Base-by-base conservation (phyloP, 208 protist species). In the Leishmania guyanensis region DNA sequence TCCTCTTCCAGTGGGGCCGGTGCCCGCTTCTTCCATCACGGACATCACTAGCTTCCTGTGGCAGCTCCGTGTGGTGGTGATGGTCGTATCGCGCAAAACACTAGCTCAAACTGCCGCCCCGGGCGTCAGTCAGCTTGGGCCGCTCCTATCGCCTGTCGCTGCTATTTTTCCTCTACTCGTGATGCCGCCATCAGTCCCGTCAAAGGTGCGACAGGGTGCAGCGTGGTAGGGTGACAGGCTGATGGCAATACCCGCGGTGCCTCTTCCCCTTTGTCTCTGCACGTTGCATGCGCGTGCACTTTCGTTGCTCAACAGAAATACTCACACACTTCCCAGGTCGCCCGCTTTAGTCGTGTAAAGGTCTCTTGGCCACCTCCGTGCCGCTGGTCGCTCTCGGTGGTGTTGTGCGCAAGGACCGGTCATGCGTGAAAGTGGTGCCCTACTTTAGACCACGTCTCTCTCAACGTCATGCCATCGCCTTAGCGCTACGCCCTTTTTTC, bases 11-110 rank as follows among this genome's bases (percentile, higher is more conserved):
- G 64, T 82, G 20, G 82, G 82, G 39, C 50, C 80, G 5, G 66
- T 86, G 12, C 82, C 82, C 6, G 58, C 82, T 2, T 79, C 82
- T 4, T 82, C 82, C 36, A 66, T 86, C 39, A 86, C 82, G 22
- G 82, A 86, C 62, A 70, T 86, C 14, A 82, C 82, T 8, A 86
- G 64, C 29, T 82, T 86, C 39, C 29, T 86, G 73, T 86, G 82
- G 84, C 79, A 84, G 62, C 77, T 83, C 62, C 84, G 84, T 3
- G 76, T 84, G 0, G 84, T 82, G 20, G 65, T 84, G 46, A 82
- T 75, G 54, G 70, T 51, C 33, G 76, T 87, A 29, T 10, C 79
- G 51, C 84, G 79, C 64, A 81, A 76, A 62, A 58, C 77, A 65
- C 53, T 84, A 2, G 70, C 51, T 6, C 72, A 71, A 51, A 80